Evolutionary conservation across 2,329 filamentous ascomycete genomes (phyloP), one percentile per base, ranked within the genome.

Genomic region (Proliferodiscus dingleyae): DNA sequence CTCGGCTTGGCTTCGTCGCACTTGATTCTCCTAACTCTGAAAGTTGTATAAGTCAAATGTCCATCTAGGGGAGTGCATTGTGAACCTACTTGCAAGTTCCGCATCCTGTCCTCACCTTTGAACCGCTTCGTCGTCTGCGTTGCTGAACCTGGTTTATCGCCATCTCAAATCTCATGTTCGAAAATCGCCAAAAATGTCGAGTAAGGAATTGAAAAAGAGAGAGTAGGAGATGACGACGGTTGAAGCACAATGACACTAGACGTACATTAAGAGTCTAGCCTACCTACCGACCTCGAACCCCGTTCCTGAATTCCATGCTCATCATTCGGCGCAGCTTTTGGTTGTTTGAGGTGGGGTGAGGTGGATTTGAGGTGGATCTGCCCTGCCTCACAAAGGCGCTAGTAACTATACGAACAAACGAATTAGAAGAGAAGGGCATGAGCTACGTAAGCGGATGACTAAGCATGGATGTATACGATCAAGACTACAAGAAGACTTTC

Each of bases 1-100:
- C 28, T 41, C 5, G 55, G 55, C 37, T 54, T 56, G 40, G 39
- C 37, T 48, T 57, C 55, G 38, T 58, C 55, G 47, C 54, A 58
- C 43, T 57, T 56, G 41, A 56, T 43, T 41, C 51, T 44, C 32
- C 55, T 39, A 18, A 55, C 39, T 43, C 52, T 57, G 28, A 29
- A 30, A 46, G 30, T 38, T 43, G 38, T 46, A 22, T 48, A 39
- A 48, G 38, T 26, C 46, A 39, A 48, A 23, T 19, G 29, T 45
- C 43, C 32, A 42, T 40, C 41, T 39, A 26, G 18, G 42, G 45
- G 36, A 43, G 45, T 33, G 36, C 28, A 42, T 15, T 49, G 38
- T 38, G 36, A 49, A 44, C 49, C 44, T 50, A 54, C 52, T 52
- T 54, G 49, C 49, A 54, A 33, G 52, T 54, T 41, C 30, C 41